Percentiles rank a stretch among this genome's conserved stretches.
These are phyloP conservation scores for Vitis riparia DNA, from an alignment of 164 flowering plant genomes.

Conservation along the genomic window DNA sequence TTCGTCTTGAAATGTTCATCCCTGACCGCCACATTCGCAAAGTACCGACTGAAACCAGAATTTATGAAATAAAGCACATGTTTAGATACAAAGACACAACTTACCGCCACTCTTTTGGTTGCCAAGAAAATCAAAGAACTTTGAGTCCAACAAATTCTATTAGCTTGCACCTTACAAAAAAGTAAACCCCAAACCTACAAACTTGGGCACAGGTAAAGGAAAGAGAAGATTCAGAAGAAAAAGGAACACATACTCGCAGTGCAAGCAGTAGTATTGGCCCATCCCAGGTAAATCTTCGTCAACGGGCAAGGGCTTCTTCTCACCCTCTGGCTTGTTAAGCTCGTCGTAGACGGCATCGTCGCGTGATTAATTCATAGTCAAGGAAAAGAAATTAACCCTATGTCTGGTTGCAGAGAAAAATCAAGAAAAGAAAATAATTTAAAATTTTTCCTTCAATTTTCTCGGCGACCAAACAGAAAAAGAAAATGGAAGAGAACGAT, in stretches of 20 bases:
- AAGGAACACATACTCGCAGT: slow-evolving; percentile 76
- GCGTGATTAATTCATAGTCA: slow-evolving; percentile 45
- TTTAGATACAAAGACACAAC: not conserved
- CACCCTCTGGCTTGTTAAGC: slow-evolving; percentile 58
- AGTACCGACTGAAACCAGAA: slow-evolving; percentile 66
- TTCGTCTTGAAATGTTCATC: slow-evolving; percentile 93
- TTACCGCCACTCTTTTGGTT: not conserved
- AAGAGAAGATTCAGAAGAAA: not conserved
- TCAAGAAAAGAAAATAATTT: not conserved
- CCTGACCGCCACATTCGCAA: slow-evolving; percentile 62
- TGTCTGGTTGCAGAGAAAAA: not conserved
- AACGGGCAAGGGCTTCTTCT: slow-evolving; percentile 44
- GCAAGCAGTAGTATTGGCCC: slow-evolving; percentile 94
- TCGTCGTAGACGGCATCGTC: slow-evolving; percentile 78
- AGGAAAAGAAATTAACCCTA: slow-evolving; percentile 17
- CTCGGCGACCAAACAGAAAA: not conserved
- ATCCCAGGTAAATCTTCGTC: slow-evolving; percentile 95
- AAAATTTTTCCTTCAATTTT: not conserved
- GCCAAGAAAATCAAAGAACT: not conserved
- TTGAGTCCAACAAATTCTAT: not conserved
- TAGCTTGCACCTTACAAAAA: not conserved
- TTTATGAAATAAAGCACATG: not conserved
- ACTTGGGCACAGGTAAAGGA: not conserved
- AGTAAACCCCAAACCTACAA: not conserved
- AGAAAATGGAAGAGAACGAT: not conserved